Evolutionary conservation across 805 yeast genomes (phyloP).

Genomic region (Candida saitoana): DNA sequence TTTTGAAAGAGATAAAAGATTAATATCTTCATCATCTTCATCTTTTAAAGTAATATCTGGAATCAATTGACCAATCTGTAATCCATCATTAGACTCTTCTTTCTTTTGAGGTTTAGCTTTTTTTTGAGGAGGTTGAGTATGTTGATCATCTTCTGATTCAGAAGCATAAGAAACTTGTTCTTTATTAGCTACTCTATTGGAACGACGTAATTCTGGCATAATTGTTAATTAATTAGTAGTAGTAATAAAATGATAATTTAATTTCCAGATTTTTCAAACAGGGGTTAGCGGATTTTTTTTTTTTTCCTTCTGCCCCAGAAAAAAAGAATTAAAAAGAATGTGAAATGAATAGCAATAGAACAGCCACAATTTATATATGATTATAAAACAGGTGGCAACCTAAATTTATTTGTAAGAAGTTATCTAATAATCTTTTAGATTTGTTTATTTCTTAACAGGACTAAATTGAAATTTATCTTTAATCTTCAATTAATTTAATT

Average conservation of each 20-base stretch:
- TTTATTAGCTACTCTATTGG: conserved; percentile 24
- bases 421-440: too few species aligned
- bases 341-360: too few species aligned
- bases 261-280: too few species aligned
- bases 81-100: conserved; percentile 13
- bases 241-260: neutral
- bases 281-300: neutral
- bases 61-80: conserved; percentile 55
- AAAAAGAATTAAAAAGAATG: too few species aligned
- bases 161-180: conserved; percentile 9
- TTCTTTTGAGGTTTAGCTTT: conserved; percentile 9
- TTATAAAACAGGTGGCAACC: too few species aligned
- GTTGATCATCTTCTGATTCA: conserved; percentile 12
- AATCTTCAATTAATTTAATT: too few species aligned
- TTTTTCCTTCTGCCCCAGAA: too few species aligned
- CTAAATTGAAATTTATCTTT: too few species aligned
- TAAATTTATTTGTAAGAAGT: too few species aligned
- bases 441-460: too few species aligned
- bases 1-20: conserved; percentile 26
- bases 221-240: conserved; percentile 5
- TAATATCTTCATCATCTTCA: conserved; percentile 62
- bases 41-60: conserved; percentile 62
- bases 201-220: conserved; percentile 40
- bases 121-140: conserved; percentile 19
- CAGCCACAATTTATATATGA: too few species aligned